These are phyloP conservation scores for Phalaenopsis equestris DNA, from an alignment of 106 monocot species.

Conservation along the genomic window DNA sequence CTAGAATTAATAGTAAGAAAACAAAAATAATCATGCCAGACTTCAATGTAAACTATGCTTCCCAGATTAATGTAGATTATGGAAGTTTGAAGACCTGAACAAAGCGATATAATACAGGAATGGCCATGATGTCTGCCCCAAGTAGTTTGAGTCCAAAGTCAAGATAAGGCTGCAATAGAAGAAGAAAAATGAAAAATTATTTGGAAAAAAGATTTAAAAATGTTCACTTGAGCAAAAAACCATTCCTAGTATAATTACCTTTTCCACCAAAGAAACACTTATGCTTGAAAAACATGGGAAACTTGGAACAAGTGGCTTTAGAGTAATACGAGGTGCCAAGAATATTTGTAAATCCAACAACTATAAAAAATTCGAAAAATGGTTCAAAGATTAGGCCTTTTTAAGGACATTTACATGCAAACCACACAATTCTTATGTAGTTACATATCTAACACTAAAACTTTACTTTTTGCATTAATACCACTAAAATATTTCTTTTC, in stretches of 20 bases:
- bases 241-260: constrained; percentile 26
- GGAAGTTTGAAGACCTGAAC: constrained; percentile 44
- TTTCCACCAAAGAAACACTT: constrained; percentile 55
- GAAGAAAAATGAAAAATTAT: not conserved
- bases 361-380: constrained; percentile 17
- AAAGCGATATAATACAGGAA: constrained; percentile 64
- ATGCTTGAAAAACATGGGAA: constrained; percentile 71
- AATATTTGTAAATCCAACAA: constrained; percentile 53
- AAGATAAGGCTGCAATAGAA: constrained; percentile 56
- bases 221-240: not conserved
- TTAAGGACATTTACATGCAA: not conserved
- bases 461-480: too few relatives aligned
- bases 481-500: too few relatives aligned
- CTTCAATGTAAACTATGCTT: not conserved
- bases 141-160: constrained; percentile 84
- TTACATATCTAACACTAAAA: too few relatives aligned
- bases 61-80: not conserved
- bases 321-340: constrained; percentile 48
- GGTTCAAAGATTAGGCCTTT: not conserved
- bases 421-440: too few relatives aligned
- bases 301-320: constrained; percentile 72
- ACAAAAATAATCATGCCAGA: not conserved
- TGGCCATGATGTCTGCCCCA: constrained; percentile 83
- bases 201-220: not conserved
- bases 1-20: not conserved